Evolutionary conservation across 805 yeast genomes (phyloP).

Genomic region (Grigorovia transvaalensis): DNA sequence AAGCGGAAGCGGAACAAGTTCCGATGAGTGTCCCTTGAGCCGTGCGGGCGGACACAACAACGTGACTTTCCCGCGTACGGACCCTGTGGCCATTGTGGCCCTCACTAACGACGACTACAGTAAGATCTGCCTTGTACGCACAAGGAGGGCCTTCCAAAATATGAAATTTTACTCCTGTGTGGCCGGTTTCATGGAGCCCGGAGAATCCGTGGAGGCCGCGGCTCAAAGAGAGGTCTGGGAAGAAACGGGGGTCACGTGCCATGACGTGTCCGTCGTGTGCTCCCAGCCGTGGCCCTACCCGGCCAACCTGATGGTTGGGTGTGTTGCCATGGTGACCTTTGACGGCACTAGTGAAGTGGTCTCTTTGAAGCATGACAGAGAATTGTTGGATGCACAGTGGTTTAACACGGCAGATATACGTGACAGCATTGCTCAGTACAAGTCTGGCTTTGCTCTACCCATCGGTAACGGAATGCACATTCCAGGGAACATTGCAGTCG

Average conservation of each 20-base stretch:
- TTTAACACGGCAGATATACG: constrained; percentile 47
- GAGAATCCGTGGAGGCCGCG: constrained; percentile 84
- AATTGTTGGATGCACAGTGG: constrained; percentile 81
- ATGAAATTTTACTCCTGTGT: constrained; percentile 63
- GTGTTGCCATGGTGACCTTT: constrained; percentile 67
- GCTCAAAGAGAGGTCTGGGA: constrained; percentile 89
- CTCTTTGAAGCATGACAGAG: constrained; percentile 73
- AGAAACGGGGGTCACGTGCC: constrained; percentile 71
- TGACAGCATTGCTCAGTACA: constrained; percentile 27
- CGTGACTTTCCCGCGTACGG: constrained; percentile 85
- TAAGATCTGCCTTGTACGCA: constrained; percentile 61
- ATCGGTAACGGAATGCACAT: constrained; percentile 15
- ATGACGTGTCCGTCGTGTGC: constrained; percentile 47
- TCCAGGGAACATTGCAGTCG: constrained; percentile 27
- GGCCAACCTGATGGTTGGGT: constrained; percentile 86
- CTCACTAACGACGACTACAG: constrained; percentile 51
- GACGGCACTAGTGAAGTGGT: constrained; percentile 56
- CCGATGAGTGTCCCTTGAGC: background rate
- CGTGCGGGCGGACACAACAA: constrained; percentile 35
- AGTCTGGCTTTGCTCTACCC: constrained; percentile 13
- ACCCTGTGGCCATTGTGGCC: constrained; percentile 78
- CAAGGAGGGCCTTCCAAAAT: constrained; percentile 42
- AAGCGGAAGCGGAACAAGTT: constrained; percentile 26
- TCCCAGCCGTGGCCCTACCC: constrained; percentile 99
- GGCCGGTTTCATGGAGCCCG: constrained; percentile 95